phyloP scores from a whole-genome alignment of 768 basidiomycete genomes.

The Boletellus sp. region DNA sequence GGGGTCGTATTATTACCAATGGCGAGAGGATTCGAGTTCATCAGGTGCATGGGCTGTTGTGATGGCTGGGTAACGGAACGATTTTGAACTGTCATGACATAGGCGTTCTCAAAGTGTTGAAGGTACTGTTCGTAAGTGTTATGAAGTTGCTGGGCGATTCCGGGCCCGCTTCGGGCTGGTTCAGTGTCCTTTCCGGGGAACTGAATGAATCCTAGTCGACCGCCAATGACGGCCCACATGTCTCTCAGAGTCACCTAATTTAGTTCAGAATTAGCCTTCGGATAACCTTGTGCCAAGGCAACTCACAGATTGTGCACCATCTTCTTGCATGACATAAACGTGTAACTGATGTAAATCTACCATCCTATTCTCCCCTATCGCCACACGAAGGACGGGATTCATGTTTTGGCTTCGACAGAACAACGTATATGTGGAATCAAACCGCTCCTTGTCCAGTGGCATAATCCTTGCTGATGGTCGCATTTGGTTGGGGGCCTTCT shows the following conservation, averaged over 20 bases:
- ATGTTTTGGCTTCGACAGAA: constrained; percentile 44
- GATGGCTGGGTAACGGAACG: constrained; percentile 12
- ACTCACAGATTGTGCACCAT: constrained; percentile 48
- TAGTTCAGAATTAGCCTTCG: constrained; percentile 6
- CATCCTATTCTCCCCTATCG: constrained; percentile 48
- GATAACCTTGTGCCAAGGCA: background rate
- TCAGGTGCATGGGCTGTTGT: constrained; percentile 13
- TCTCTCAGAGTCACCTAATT: constrained; percentile 54
- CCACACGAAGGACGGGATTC: constrained; percentile 37
- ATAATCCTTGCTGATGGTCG: constrained; percentile 18
- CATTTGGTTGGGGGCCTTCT: constrained; percentile 19
- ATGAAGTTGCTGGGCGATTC: constrained; percentile 54
- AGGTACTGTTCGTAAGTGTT: constrained; percentile 62
- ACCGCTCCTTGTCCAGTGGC: constrained; percentile 48
- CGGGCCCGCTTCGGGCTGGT: constrained; percentile 61
- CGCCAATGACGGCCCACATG: constrained; percentile 63
- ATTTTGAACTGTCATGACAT: constrained; percentile 39
- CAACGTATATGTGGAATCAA: constrained; percentile 48
- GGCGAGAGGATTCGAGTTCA: constrained; percentile 10
- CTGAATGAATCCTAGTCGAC: constrained; percentile 60
- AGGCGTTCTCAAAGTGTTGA: constrained; percentile 51
- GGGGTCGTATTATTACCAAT: constrained; percentile 10
- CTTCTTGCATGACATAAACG: constrained; percentile 53
- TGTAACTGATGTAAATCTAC: constrained; percentile 65
- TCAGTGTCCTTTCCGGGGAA: constrained; percentile 60